Evolutionary conservation across 83 land plant genomes (phyloP), one percentile per base, ranked within the genome.

Genomic region (Isoetes engelmannii): DNA sequence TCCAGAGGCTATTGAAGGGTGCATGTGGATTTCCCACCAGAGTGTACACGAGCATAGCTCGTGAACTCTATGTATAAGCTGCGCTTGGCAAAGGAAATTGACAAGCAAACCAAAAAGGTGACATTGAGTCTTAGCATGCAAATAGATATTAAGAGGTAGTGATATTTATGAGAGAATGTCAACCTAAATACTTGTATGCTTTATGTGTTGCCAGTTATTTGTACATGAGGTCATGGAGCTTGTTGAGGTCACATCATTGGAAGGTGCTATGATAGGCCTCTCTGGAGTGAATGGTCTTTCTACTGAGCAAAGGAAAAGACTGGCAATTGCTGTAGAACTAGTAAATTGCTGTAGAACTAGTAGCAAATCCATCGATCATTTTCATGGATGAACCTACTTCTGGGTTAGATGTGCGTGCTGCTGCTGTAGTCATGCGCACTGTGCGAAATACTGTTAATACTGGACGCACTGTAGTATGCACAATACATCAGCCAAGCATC

Each of bases 341-440:
- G n/a, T n/a, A n/a, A 10, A 77, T 77, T 42, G 77, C 79, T 15
- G 79, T 77, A 6, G 79, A 77, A 50, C 69, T 77, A 7, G 79
- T 77, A 45, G 76, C 79, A 59, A 77, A 77, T 51, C 79, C 79
- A 18, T 72, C 79, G 42, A 77, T 77, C 5, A 72, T 77, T 28
- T 77, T 77, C 21, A 71, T 77, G 79, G 79, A 77, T 67, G 79
- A 77, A 19, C 79, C 79, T 8, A 77, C 79, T 0, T 77, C 79
- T 49, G 79, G 79, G 8, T 50, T 77, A 70, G 79, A 77, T 67
- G 79, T 76, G 13, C 77, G 77, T 20, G 79, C 79, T 57, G 79
- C 79, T 48, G 79, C 79, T 17, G 65, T 77, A n/a, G 79, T 77
- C 5, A 77, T 77, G 79, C 47, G 79, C 8, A 77, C 76, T 28